Percentiles rank a stretch among this genome's conserved stretches.
Evolutionary conservation across 2,329 filamentous ascomycete species (phyloP).

Genomic region (Didymella sp.): DNA sequence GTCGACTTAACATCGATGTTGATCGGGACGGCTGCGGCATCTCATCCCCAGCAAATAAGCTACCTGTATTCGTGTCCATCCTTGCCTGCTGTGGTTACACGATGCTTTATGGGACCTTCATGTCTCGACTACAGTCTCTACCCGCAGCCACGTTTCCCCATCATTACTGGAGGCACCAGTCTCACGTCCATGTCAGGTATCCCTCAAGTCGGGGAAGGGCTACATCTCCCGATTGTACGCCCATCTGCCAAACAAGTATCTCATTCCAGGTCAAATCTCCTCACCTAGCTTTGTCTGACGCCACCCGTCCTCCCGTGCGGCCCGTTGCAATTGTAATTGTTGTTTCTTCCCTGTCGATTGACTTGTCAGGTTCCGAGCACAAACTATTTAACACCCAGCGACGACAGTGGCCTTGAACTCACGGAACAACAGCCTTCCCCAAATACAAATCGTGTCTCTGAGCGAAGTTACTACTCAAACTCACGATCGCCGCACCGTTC

Average conservation of each 20-base stretch:
- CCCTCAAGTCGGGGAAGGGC: slow-evolving; percentile 23
- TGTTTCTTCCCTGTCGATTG: slow-evolving; percentile 30
- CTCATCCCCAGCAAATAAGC: slow-evolving; percentile 26
- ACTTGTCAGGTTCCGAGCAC: slow-evolving; percentile 19
- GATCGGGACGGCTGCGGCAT: slow-evolving; percentile 22
- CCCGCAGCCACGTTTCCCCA: slow-evolving; percentile 40
- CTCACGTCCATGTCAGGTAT: slow-evolving; percentile 22
- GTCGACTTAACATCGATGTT: slow-evolving; percentile 19
- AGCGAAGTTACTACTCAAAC: background rate
- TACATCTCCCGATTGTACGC: slow-evolving; percentile 28
- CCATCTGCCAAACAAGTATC: slow-evolving; percentile 28
- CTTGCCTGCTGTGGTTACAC: slow-evolving; percentile 30
- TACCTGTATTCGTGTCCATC: slow-evolving; percentile 14
- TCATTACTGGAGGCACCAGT: slow-evolving; percentile 30
- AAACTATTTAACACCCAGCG: slow-evolving; percentile 40
- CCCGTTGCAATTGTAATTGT: slow-evolving; percentile 41
- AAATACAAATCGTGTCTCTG: background rate
- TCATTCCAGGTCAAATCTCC: slow-evolving; percentile 38
- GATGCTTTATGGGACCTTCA: slow-evolving; percentile 8
- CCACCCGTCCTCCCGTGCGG: slow-evolving; percentile 46
- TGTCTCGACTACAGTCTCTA: slow-evolving; percentile 15
- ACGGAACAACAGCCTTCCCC: slow-evolving; percentile 1
- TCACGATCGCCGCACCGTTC: background rate
- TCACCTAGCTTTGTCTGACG: slow-evolving; percentile 34
- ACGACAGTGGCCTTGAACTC: slow-evolving; percentile 24